These are phyloP conservation scores for Panicum hallii DNA, from an alignment of 202 grass and related monocot species.

Conservation along the genomic window DNA sequence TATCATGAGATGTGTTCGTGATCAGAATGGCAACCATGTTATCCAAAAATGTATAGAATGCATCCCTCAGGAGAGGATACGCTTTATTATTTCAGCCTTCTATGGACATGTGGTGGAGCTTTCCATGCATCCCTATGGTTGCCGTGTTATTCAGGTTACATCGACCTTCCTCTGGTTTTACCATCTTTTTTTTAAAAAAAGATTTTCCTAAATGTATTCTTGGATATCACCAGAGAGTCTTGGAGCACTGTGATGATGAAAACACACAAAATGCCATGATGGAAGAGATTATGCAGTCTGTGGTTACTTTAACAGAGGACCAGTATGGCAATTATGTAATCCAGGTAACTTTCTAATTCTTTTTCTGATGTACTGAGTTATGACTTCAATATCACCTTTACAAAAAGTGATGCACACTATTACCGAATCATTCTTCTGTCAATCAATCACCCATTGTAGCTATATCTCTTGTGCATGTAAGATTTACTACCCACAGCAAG, in stretches of 20 bases:
- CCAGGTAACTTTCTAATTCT: slow-evolving; percentile 61
- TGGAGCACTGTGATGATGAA: slow-evolving; percentile 92
- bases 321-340: slow-evolving; percentile 99
- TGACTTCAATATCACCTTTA: slow-evolving; percentile 12
- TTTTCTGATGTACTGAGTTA: slow-evolving; percentile 30
- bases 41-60: slow-evolving; percentile 98
- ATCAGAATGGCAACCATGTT: slow-evolving; percentile 99
- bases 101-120: slow-evolving; percentile 85
- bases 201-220: slow-evolving; percentile 39
- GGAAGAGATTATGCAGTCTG: slow-evolving; percentile 88
- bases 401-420: slow-evolving; percentile 14
- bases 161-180: slow-evolving; percentile 30
- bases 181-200: background rate
- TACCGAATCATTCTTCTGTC: slow-evolving; percentile 4
- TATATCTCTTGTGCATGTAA: slow-evolving; percentile 1
- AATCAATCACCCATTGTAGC: slow-evolving; percentile 1
- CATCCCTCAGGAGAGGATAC: slow-evolving; percentile 82
- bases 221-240: slow-evolving; percentile 70
- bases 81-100: slow-evolving; percentile 84
- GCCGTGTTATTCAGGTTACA: slow-evolving; percentile 93
- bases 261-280: slow-evolving; percentile 91
- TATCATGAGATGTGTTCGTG: slow-evolving; percentile 90
- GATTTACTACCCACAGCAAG: background rate
- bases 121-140: slow-evolving; percentile 98
- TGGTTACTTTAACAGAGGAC: slow-evolving; percentile 82